A percentile compares a stretch with the other conserved stretches of the same genome.
Evolutionary conservation across 2,329 filamentous ascomycete species (phyloP).

Genomic region (Fusarium sambucinum): DNA sequence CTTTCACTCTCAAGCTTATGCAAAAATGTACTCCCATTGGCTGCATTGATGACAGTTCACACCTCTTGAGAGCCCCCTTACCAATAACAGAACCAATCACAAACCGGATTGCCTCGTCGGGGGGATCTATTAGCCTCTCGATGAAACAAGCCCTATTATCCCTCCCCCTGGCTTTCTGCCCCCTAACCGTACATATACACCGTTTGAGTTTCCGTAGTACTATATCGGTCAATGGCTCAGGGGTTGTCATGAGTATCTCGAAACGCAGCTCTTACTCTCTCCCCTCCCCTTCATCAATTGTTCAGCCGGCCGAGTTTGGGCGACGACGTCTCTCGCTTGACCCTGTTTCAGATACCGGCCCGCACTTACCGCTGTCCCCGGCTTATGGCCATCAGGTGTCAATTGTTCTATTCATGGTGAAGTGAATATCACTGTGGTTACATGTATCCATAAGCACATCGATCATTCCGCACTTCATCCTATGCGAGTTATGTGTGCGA

Average conservation of each 20-base stretch:
- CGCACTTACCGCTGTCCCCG: constrained; percentile 7
- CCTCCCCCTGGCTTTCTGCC: constrained; percentile 30
- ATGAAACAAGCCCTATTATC: constrained; percentile 48
- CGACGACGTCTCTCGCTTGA: constrained; percentile 12
- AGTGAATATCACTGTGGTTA: background rate
- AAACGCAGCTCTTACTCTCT: constrained; percentile 29
- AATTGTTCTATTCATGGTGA: background rate
- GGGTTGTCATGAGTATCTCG: constrained; percentile 19
- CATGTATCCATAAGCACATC: background rate
- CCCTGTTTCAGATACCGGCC: constrained; percentile 26
- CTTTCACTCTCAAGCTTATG: constrained; percentile 15
- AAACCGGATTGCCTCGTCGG: constrained; percentile 25
- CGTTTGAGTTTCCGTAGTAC: constrained; percentile 19
- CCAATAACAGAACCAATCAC: constrained; percentile 37
- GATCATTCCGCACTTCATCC: background rate
- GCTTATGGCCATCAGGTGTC: background rate
- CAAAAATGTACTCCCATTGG: constrained; percentile 24
- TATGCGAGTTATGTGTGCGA: background rate
- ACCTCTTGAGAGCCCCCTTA: constrained; percentile 19
- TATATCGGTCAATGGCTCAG: constrained; percentile 30
- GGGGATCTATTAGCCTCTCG: constrained; percentile 44
- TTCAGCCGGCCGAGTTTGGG: constrained; percentile 10
- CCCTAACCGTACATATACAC: constrained; percentile 40
- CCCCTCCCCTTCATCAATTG: constrained; percentile 7
- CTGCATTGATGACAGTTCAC: constrained; percentile 29